A percentile compares a stretch with the other conserved stretches of the same genome.
Conservation (phyloP, 345 rosid species). For the Lepidium sativum region DNA sequence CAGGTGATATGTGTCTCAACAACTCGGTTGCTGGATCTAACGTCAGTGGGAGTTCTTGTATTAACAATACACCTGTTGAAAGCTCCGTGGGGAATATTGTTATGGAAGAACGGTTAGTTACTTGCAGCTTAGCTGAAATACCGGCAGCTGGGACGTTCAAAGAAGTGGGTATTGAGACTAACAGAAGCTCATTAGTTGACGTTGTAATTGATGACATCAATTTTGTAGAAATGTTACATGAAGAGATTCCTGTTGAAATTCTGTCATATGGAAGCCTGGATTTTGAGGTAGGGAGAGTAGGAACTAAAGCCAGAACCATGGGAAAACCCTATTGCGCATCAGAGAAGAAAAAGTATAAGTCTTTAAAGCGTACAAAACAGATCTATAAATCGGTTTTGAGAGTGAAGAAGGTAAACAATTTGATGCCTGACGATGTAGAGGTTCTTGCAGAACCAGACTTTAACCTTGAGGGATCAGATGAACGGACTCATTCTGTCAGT, state of each 20-base stretch:
- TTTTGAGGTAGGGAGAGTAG: constrained; percentile 1
- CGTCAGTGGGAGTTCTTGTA: background rate
- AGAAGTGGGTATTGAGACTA: constrained; percentile 8
- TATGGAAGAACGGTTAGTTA: background rate
- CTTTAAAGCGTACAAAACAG: constrained; percentile 25
- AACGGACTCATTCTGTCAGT: constrained; percentile 38
- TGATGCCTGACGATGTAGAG: constrained; percentile 37
- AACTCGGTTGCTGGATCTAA: background rate
- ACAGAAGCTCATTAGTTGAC: constrained; percentile 23
- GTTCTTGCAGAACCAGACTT: constrained; percentile 26
- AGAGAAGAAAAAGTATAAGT: constrained; percentile 16
- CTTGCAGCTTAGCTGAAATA: constrained; percentile 11
- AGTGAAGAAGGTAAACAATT: constrained; percentile 35
- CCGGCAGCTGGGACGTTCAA: constrained; percentile 1
- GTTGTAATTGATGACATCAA: constrained; percentile 27
- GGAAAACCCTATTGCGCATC: background rate
- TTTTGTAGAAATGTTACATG: constrained; percentile 31
- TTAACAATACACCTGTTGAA: constrained; percentile 6
- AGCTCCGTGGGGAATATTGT: background rate
- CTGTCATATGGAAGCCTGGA: constrained; percentile 21
- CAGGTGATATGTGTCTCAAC: constrained; percentile 10
- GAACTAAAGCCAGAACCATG: background rate
- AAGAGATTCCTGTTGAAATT: constrained; percentile 21
- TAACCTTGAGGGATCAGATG: constrained; percentile 44
- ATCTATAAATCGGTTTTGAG: constrained; percentile 24